Base-by-base conservation (phyloP, 2,329 filamentous ascomycete genomes). In the Metarhizium robertsii region DNA sequence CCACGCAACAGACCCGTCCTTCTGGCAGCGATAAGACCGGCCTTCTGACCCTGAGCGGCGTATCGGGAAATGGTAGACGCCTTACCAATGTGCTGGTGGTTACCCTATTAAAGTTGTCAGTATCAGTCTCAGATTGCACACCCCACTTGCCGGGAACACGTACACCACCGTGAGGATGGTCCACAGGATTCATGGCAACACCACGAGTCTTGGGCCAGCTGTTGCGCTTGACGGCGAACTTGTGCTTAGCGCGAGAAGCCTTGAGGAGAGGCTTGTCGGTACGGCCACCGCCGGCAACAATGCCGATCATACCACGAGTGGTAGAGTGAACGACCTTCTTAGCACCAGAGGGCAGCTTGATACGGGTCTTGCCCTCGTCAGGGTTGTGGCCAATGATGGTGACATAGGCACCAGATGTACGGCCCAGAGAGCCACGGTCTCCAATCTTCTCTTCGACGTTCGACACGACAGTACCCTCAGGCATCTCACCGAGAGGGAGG, bases 151-250 rank as follows among this genome's bases (percentile, higher is more conserved):
- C 5, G 55, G 50, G 51, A 52, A 56, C 68, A 83, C 79, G 69
- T 82, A 82, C 81, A 90, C 87, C 88, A 89, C 89, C 89, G 87
- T 94, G 89, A 78, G 89, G 89, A 86, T 99, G 94, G 81, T 99
- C 94, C 73, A 99, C 94, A 71, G 94, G 94, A 84, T 99, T 99
- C 94, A 99, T 99, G 79, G 94, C 94, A 87, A 99, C 94, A 96
- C 94, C 94, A 94, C 94, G 92, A 85, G 94, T 99, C 90, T 95
- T 96, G 80, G 94, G 94, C 94, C 94, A 99, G 75, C 86, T 92
- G 90, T 99, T 97, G 76, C 94, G 91, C 91, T 99, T 99, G 82
- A 96, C 95, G 69, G 92, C 91, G 82, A 96, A 99, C 89, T 99
- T 99, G 77, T 97, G 92, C 90, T 97, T 99, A 73, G 94, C 94